phyloP scores from a whole-genome alignment of 2,329 filamentous ascomycete species.

The Ceratocystis cubensis region DNA sequence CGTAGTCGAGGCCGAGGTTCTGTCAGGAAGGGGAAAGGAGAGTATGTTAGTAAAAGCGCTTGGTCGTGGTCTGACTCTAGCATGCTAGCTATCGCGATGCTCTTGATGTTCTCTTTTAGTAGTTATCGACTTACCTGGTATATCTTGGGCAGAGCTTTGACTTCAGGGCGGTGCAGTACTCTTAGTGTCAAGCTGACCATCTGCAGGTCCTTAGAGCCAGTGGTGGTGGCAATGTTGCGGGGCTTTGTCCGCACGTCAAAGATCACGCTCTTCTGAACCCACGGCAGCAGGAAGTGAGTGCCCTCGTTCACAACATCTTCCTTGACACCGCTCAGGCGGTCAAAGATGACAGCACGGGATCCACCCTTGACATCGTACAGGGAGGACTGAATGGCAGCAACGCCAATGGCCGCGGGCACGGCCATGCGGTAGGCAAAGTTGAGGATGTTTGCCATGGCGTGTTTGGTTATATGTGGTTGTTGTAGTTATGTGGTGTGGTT shows the following conservation, averaged over 20 bases:
- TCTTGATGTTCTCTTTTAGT: background rate
- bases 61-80: background rate
- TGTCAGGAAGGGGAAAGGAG: slow-evolving; percentile 29
- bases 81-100: background rate
- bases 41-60: slow-evolving; percentile 14
- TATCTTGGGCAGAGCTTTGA: slow-evolving; percentile 86
- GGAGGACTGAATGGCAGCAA: slow-evolving; percentile 58
- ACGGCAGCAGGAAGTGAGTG: slow-evolving; percentile 90
- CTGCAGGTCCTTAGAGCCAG: slow-evolving; percentile 96
- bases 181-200: slow-evolving; percentile 98
- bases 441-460: slow-evolving; percentile 30
- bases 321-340: slow-evolving; percentile 82
- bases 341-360: slow-evolving; percentile 93
- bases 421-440: slow-evolving; percentile 54
- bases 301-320: slow-evolving; percentile 88
- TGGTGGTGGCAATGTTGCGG: slow-evolving; percentile 93
- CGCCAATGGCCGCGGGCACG: slow-evolving; percentile 58
- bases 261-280: slow-evolving; percentile 87
- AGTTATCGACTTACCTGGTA: slow-evolving; percentile 62
- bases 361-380: slow-evolving; percentile 97
- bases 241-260: slow-evolving; percentile 98
- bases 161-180: slow-evolving; percentile 88
- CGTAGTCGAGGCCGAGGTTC: slow-evolving; percentile 96
- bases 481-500: background rate
- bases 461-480: slow-evolving; percentile 12